These are phyloP conservation scores for Phytophthora idaei DNA, from an alignment of 352 stramenopile species.

Conservation along the genomic window DNA sequence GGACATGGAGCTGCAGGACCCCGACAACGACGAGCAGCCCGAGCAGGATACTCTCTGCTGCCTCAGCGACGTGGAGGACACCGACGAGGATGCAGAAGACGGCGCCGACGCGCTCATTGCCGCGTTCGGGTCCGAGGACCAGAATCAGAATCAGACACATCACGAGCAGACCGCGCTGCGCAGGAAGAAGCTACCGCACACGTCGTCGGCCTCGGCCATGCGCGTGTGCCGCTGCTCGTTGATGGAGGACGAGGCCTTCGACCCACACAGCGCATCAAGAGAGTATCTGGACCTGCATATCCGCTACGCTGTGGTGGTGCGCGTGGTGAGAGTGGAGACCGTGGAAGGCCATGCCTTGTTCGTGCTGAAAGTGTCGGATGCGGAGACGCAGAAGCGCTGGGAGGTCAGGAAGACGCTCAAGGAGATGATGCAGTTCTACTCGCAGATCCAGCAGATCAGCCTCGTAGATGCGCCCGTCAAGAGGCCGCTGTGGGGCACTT, in stretches of 20 bases:
- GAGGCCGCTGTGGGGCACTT: conserved; percentile 57
- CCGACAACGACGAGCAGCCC: conserved; percentile 5
- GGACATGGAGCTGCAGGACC: conserved; percentile 23
- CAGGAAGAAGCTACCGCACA: conserved; percentile 25
- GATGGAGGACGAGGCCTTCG: conserved; percentile 24
- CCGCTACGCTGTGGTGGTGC: conserved; percentile 50
- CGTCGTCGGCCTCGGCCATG: conserved; percentile 29
- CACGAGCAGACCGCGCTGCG: conserved; percentile 31
- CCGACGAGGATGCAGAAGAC: conserved; percentile 38
- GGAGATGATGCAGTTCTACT: conserved; percentile 68
- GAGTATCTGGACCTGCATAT: conserved; percentile 60
- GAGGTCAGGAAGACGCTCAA: conserved; percentile 61
- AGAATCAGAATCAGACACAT: conserved; percentile 36
- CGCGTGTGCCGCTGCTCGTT: conserved; percentile 26
- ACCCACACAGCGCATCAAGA: conserved; percentile 38
- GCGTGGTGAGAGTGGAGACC: conserved; percentile 48
- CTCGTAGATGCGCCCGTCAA: conserved; percentile 59
- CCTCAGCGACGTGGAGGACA: conserved; percentile 29
- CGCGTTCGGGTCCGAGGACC: conserved; percentile 40
- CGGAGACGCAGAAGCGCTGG: conserved; percentile 65
- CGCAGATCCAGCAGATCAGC: conserved; percentile 60
- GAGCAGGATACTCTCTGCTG: conserved; percentile 17
- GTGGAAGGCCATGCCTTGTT: conserved; percentile 43
- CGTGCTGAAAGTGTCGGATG: conserved; percentile 54
- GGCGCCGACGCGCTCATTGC: conserved; percentile 41